Conservation (phyloP, 2,329 filamentous ascomycete genomes). For the Scedosporium minutisporum region DNA sequence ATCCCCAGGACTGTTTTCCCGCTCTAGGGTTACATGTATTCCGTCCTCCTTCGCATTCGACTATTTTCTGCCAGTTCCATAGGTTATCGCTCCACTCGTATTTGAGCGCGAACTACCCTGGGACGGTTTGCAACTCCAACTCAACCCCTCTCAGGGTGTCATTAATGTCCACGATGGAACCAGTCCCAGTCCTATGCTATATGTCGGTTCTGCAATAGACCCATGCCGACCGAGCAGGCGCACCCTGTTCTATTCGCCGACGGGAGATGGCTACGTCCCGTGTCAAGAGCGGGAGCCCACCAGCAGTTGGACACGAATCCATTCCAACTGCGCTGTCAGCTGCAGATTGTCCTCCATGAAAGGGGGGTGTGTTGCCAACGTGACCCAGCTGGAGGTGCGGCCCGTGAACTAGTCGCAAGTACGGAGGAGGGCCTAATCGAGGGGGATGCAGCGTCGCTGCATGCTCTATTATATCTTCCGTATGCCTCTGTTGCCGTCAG, state of each 20-base stretch:
- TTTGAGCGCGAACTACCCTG: no score
- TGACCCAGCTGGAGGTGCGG: neutral
- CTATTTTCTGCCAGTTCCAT: no score
- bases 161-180: neutral
- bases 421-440: neutral
- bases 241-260: neutral
- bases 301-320: neutral
- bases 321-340: neutral
- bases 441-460: neutral
- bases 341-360: neutral
- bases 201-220: neutral
- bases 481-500: neutral
- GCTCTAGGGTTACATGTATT: neutral
- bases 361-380: neutral
- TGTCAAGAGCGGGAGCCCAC: neutral
- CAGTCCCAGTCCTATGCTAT: no score
- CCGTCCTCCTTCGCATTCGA: neutral
- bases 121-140: no score
- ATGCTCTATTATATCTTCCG: neutral
- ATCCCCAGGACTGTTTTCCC: neutral
- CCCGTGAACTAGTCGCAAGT: neutral
- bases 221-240: neutral
- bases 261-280: neutral
- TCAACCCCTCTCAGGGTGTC: neutral
- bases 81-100: no score